Conservation (phyloP, 2,329 filamentous ascomycete species). For the Samsoniella hepiali region DNA sequence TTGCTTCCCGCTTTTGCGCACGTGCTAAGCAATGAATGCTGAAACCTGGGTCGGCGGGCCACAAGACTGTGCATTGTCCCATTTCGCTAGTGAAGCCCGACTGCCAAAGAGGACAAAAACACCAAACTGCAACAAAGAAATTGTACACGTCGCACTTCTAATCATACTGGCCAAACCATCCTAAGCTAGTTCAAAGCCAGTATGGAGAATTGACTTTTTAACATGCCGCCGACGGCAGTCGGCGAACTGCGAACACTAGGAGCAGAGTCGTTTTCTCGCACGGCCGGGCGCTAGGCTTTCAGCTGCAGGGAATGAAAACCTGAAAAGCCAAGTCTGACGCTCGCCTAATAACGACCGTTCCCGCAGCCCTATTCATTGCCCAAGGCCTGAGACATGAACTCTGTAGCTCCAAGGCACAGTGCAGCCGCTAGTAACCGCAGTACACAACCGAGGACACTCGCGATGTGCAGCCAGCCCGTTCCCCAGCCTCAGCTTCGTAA, state of each 20-base stretch:
- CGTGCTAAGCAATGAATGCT: background rate
- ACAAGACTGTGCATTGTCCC: background rate
- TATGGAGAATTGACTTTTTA: background rate
- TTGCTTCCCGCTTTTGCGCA: slow-evolving; percentile 3
- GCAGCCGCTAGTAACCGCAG: background rate
- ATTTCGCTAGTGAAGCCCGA: background rate
- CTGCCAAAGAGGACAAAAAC: background rate
- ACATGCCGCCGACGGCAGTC: too few relatives aligned
- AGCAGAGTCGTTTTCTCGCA: background rate
- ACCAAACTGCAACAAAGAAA: too few relatives aligned
- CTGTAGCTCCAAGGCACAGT: too few relatives aligned
- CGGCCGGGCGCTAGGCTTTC: background rate
- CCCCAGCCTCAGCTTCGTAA: background rate
- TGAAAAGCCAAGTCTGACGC: background rate
- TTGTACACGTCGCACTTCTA: background rate
- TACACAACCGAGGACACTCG: background rate
- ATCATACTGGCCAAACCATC: background rate
- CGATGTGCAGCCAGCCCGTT: too few relatives aligned
- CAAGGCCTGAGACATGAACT: background rate
- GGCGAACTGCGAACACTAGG: background rate
- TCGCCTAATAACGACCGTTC: background rate
- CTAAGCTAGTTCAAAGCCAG: background rate
- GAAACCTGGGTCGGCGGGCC: slow-evolving; percentile 7
- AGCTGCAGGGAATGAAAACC: background rate
- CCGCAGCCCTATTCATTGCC: background rate